phyloP scores from a whole-genome alignment of 768 basidiomycete genomes.

The Pulveroboletus sp. region DNA sequence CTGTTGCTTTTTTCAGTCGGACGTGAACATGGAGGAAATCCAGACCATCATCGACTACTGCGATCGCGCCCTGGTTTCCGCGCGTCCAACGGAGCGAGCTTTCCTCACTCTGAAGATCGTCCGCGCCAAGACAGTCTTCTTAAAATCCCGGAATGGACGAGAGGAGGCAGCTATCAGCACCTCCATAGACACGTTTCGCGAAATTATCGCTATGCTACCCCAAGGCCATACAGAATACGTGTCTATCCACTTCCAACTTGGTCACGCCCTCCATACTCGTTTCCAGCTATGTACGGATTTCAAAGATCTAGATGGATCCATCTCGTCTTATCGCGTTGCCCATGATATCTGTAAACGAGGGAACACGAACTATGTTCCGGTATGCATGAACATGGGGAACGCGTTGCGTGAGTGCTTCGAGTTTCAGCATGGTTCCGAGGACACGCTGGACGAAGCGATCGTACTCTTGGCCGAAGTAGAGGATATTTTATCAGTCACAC shows the following conservation, averaged over 20 bases:
- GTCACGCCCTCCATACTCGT: slow-evolving; percentile 17
- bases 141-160: slow-evolving; percentile 6
- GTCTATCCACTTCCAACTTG: slow-evolving; percentile 10
- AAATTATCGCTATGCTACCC: slow-evolving; percentile 10
- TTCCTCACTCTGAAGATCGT: slow-evolving; percentile 3
- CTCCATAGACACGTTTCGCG: slow-evolving; percentile 11
- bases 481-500: slow-evolving; percentile 4
- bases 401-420: slow-evolving; percentile 14
- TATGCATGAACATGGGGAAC: slow-evolving; percentile 18
- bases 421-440: background rate
- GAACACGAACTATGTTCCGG: slow-evolving; percentile 1
- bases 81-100: background rate
- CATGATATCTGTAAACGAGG: slow-evolving; percentile 6
- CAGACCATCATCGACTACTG: slow-evolving; percentile 20
- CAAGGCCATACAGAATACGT: slow-evolving; percentile 12
- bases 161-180: slow-evolving; percentile 7
- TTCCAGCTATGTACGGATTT: slow-evolving; percentile 2
- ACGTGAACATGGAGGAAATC: slow-evolving; percentile 14
- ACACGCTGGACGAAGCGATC: slow-evolving; percentile 24
- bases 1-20: slow-evolving; percentile 6
- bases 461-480: slow-evolving; percentile 20
- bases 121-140: slow-evolving; percentile 17
- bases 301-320: slow-evolving; percentile 25
- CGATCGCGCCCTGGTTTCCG: slow-evolving; percentile 13
- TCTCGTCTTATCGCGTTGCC: slow-evolving; percentile 15